phyloP scores from a whole-genome alignment of 1,284 basidiomycete species.

The Agroathelia rolfsii region DNA sequence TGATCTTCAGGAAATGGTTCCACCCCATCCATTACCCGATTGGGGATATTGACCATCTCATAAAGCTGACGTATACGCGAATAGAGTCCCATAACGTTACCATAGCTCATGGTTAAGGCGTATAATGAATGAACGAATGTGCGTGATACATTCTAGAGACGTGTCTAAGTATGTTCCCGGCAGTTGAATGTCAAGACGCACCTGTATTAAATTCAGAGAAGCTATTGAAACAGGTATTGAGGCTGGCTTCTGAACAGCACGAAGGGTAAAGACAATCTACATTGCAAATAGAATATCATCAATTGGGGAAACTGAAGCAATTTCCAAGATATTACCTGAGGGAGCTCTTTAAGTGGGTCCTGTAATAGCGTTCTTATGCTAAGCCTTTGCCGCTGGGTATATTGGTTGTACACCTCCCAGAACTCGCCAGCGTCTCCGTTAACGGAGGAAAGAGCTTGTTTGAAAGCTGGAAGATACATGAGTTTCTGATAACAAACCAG shows the following conservation, averaged over 20 bases:
- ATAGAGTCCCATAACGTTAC: too few species aligned
- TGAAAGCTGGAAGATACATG: too few species aligned
- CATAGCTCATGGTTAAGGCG: too few species aligned
- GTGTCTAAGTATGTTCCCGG: too few species aligned
- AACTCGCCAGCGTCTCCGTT: constrained; percentile 50
- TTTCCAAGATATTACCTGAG: constrained; percentile 36
- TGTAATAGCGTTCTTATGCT: constrained; percentile 35
- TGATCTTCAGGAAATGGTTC: constrained; percentile 55
- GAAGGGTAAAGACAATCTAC: constrained; percentile 63
- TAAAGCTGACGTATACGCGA: constrained; percentile 56
- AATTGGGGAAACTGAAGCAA: too few species aligned
- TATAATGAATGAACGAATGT: too few species aligned
- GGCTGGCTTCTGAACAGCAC: constrained; percentile 59
- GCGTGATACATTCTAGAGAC: too few species aligned
- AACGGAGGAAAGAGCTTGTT: constrained; percentile 26
- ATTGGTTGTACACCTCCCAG: constrained; percentile 28
- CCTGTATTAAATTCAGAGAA: constrained; percentile 65
- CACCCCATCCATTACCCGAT: constrained; percentile 47
- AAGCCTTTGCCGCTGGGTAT: constrained; percentile 23
- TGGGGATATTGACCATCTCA: constrained; percentile 53
- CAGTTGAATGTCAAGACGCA: too few species aligned
- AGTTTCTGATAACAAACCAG: too few species aligned
- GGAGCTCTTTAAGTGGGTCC: constrained; percentile 49
- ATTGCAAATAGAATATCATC: constrained; percentile 4
- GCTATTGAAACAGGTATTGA: constrained; percentile 66